Conservation (phyloP, 768 basidiomycete genomes). For the Boletus coccyginus region DNA sequence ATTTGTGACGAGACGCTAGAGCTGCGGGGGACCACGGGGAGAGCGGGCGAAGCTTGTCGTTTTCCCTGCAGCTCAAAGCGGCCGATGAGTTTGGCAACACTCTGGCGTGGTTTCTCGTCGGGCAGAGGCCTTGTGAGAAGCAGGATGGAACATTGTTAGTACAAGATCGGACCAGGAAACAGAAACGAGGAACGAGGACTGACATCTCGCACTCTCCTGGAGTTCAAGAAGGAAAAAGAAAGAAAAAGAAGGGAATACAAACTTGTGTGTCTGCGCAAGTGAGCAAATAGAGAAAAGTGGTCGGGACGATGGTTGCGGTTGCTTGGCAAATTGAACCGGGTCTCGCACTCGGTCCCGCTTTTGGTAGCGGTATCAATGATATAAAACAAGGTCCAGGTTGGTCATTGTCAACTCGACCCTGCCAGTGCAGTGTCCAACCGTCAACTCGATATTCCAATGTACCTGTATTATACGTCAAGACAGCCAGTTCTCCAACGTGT, state of each 20-base stretch:
- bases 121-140: constrained; percentile 67
- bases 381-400: neutral
- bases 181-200: constrained; percentile 15
- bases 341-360: constrained; percentile 8
- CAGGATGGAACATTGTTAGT: constrained; percentile 9
- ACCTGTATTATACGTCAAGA: neutral
- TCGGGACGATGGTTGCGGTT: constrained; percentile 29
- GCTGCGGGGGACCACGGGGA: constrained; percentile 49
- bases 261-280: constrained; percentile 7
- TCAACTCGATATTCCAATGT: neutral
- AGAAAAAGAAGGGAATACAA: constrained; percentile 14
- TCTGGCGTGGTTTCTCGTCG: constrained; percentile 83
- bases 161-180: constrained; percentile 4
- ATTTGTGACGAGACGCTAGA: constrained; percentile 66
- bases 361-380: constrained; percentile 11
- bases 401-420: constrained; percentile 4
- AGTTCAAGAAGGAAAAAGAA: constrained; percentile 12
- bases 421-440: neutral
- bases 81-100: constrained; percentile 88
- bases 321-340: constrained; percentile 2
- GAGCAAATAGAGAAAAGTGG: constrained; percentile 15
- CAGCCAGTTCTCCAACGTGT: constrained; percentile 23
- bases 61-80: constrained; percentile 83
- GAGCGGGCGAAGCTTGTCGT: constrained; percentile 45
- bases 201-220: constrained; percentile 26